Base-by-base conservation (phyloP, 768 basidiomycete species). In the Hirschioporus abietinus region DNA sequence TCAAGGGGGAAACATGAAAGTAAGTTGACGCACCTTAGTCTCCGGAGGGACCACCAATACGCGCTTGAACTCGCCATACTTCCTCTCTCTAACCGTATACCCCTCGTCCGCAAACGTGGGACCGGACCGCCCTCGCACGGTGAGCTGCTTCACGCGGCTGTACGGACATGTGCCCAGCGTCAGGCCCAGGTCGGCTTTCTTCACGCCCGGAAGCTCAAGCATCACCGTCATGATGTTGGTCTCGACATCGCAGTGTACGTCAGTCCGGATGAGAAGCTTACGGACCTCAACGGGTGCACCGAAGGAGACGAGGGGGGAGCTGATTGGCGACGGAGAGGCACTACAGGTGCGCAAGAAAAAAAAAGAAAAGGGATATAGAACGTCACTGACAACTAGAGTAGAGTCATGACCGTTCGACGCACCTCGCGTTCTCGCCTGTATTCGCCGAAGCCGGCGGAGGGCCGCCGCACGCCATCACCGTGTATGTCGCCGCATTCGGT, bases 171-270 rank as follows among this genome's bases (percentile, higher is more conserved):
- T 86, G 63, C 84, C 82, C 65, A 92, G 81, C 63, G 80, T 81
- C 76, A 91, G 79, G 67, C 76, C 82, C 64, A 92, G 70, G 71
- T 90, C 86, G 68, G 74, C 74, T 68, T 79, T 83, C 72, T 82
- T 83, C 73, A 90, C 78, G 58, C 90, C 90, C 3, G 90, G 90
- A 34, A 91, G 78, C 76, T 91, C 89, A 72, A 90, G 82, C 77
- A 86, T 80, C 64, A 85, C 86, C 66, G 81, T 82, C 71, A 90
- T 76, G 52, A 80, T 72, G 73, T 81, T 80, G 63, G 81, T 83
- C 35, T 80, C 78, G 42, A 73, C 70, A 72, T 87, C 82, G 77
- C 85, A 88, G 72, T 84, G 80, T 64, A 87, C 76, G 76, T 91
- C 90, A 34, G 85, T 79, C 70, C 87, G 85, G 68, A 89, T 85